A percentile compares a stretch with the other conserved stretches of the same genome.
Conservation (phyloP, 345 rosid genomes). For the Arabidopsis suecica region DNA sequence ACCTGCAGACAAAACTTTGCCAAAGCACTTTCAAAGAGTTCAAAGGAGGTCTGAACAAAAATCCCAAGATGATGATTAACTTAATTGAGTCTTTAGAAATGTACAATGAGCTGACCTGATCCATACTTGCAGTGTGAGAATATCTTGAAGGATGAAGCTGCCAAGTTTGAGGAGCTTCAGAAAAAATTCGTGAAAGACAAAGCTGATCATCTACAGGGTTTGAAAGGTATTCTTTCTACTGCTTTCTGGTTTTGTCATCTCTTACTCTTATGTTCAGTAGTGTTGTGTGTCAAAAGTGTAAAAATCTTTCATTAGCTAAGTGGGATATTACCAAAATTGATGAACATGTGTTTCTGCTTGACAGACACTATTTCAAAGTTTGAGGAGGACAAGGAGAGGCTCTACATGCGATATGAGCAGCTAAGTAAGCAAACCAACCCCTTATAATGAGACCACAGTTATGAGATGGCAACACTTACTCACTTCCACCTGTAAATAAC, state of each 20-base stretch:
- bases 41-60: conserved; percentile 70
- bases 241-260: conserved; percentile 6
- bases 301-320: neutral
- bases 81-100: neutral
- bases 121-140: conserved; percentile 60
- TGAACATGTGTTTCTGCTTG: conserved; percentile 24
- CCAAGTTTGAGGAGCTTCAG: conserved; percentile 66
- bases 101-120: conserved; percentile 23
- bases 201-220: conserved; percentile 56
- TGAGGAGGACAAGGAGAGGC: conserved; percentile 82
- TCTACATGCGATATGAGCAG: conserved; percentile 76
- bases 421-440: conserved; percentile 55
- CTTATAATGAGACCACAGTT: conserved; percentile 13
- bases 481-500: conserved; percentile 29
- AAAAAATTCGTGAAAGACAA: conserved; percentile 74
- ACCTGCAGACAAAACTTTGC: conserved; percentile 64
- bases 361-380: conserved; percentile 72
- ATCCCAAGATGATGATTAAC: conserved; percentile 11
- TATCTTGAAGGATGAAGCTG: conserved; percentile 66
- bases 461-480: conserved; percentile 23
- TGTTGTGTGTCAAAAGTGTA: neutral
- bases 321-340: neutral
- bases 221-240: conserved; percentile 55
- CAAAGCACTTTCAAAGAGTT: conserved; percentile 72
- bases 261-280: neutral